Conservation (phyloP, 495 filamentous ascomycete genomes). For the Melanomma pulvis-pyrius region DNA sequence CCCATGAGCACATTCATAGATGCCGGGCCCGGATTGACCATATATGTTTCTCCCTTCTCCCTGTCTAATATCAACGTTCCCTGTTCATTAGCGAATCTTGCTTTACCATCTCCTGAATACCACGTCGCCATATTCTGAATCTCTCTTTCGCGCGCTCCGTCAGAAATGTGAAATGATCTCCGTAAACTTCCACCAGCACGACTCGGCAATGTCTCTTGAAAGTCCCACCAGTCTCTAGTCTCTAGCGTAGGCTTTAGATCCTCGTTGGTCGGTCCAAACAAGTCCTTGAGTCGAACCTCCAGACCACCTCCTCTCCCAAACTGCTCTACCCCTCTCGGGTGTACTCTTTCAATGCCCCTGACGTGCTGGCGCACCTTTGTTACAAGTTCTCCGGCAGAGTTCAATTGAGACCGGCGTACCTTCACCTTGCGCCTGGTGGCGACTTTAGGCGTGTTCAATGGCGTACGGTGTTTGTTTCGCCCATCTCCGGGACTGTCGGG, state of each 20-base stretch:
- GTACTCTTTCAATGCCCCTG: constrained; percentile 2
- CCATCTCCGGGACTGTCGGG: neutral
- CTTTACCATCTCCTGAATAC: constrained; percentile 54
- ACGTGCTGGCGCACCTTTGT: constrained; percentile 5
- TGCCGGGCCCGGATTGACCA: constrained; percentile 44
- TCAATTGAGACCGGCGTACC: neutral
- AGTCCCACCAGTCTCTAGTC: constrained; percentile 53
- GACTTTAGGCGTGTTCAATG: neutral
- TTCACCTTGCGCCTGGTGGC: neutral
- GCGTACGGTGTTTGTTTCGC: neutral
- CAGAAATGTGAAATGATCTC: constrained; percentile 51
- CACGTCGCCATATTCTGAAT: constrained; percentile 57
- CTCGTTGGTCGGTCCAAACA: constrained; percentile 38
- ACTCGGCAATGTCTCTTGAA: constrained; percentile 56
- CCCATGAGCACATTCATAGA: constrained; percentile 58
- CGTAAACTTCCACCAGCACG: constrained; percentile 43
- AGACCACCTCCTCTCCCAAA: constrained; percentile 5
- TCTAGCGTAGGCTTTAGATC: constrained; percentile 52
- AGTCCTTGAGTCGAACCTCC: constrained; percentile 11
- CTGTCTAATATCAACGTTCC: constrained; percentile 1
- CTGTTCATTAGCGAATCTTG: constrained; percentile 49
- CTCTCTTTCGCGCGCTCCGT: constrained; percentile 51
- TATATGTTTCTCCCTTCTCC: constrained; percentile 47
- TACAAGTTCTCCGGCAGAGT: neutral
- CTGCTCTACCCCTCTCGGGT: constrained; percentile 20